Evolutionary conservation across 257 asterid genomes (phyloP), one percentile per base, ranked within the genome.

Genomic region (Galeopsis tetrahit): DNA sequence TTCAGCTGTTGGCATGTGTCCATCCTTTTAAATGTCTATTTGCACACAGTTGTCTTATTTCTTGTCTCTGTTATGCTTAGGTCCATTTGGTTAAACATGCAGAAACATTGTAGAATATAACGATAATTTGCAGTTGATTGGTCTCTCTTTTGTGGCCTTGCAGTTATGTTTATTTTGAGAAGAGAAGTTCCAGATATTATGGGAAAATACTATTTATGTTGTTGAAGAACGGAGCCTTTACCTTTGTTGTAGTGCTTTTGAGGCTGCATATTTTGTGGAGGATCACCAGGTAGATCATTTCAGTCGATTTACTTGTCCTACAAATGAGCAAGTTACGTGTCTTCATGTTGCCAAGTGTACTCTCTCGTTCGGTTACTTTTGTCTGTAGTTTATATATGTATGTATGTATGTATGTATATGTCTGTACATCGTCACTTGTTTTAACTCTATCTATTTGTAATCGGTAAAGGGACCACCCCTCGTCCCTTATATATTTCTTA

Each of bases 121-220:
- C 3, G 14, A n/a, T 46, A 34, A 55, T 57, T 31, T 57, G 32
- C n/a, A 48, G 39, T 53, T 70, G 67, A 65, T 60, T 73, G 34
- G 31, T 7, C 14, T 55, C 36, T 73, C 58, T 43, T 21, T 60
- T 46, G 34, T 69, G 63, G 68, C 67, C 15, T 55, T 55, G 73
- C 80, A 82, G 84, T 17, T 49, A n/a, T 55, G 43, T 40, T 66
- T 65, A 51, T 40, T 66, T 68, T 4, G 66, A 71, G 53, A 60
- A 76, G 59, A 63, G 66, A 14, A 34, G 56, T 52, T 55, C 49
- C 69, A 51, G 61, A 51, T 57, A 33, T 34, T 32, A 4, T 15
- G 51, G 69, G 65, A 39, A 66, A 57, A 34, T 60, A 63, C 14
- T 0, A 9, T 68, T 48, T 14, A 11, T 15, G 74, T 48, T 51